These are phyloP conservation scores for Sporopachydermia cereana DNA, from an alignment of 1,139 yeast genomes.

Conservation along the genomic window DNA sequence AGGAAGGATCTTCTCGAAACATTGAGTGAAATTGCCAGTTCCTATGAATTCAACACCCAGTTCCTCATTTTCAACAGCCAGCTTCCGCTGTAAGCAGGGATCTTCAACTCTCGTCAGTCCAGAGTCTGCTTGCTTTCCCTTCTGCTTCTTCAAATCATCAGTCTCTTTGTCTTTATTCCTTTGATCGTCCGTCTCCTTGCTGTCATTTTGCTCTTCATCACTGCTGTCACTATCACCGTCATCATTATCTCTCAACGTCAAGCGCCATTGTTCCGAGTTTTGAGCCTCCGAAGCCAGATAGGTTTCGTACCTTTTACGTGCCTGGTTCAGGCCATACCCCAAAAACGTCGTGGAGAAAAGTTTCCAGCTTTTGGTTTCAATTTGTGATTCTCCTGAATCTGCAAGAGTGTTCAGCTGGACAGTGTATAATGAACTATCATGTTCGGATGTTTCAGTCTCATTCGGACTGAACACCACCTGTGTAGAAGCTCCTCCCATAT, in stretches of 20 bases:
- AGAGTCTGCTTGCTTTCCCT: background rate
- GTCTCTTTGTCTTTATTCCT: conserved; percentile 18
- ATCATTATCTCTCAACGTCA: conserved; percentile 16
- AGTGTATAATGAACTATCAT: conserved; percentile 49
- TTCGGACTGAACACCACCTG: conserved; percentile 71
- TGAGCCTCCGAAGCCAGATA: conserved; percentile 31
- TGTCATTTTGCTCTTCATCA: conserved; percentile 18
- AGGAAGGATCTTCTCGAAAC: conserved; percentile 31
- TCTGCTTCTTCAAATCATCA: background rate
- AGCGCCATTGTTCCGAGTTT: too few species aligned
- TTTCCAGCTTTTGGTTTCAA: conserved; percentile 52
- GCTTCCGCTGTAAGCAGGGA: conserved; percentile 3
- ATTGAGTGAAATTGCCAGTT: conserved; percentile 28
- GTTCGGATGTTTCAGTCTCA: conserved; percentile 38
- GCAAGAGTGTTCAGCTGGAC: conserved; percentile 42
- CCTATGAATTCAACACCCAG: conserved; percentile 26
- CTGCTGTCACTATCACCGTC: conserved; percentile 32
- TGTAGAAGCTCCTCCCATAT: conserved; percentile 85
- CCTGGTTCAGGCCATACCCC: conserved; percentile 79
- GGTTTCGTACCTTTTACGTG: conserved; percentile 49
- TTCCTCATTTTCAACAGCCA: background rate
- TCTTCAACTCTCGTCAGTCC: background rate
- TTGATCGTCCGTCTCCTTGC: conserved; percentile 7
- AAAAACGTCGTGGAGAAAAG: conserved; percentile 76
- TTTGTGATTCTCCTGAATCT: conserved; percentile 24